Evolutionary conservation across 148 eudicot genomes (phyloP).

Genomic region (Fallopia convolvulus): DNA sequence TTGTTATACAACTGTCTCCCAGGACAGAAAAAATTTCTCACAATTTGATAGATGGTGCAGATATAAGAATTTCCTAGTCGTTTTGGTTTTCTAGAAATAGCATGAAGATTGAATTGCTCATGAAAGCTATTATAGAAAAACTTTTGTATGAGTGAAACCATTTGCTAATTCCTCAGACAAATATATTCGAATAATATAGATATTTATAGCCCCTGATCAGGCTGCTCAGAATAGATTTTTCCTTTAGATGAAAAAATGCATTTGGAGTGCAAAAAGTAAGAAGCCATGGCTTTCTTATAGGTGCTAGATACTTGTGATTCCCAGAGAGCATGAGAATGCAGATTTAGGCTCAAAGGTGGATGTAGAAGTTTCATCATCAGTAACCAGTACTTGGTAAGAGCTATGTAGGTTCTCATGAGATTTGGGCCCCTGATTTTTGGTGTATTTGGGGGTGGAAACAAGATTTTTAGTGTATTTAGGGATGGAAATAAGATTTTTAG

Average conservation of each 20-base stretch:
- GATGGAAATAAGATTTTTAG: not conserved
- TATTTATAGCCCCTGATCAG: not conserved
- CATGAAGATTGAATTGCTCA: not conserved
- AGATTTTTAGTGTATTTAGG: not conserved
- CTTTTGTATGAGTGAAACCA: not conserved
- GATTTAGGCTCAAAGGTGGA: not conserved
- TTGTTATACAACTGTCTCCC: not conserved
- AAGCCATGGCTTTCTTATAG: constrained; percentile 3
- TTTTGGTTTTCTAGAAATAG: not conserved
- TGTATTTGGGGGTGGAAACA: not conserved
- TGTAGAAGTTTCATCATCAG: not conserved
- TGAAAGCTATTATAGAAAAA: not conserved
- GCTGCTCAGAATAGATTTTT: not conserved
- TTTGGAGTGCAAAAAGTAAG: not conserved
- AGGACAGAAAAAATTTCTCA: not conserved
- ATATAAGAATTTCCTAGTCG: not conserved
- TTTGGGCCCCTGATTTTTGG: not conserved
- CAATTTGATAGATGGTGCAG: not conserved
- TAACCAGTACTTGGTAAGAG: not conserved
- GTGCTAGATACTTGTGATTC: not conserved
- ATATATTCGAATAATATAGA: not conserved
- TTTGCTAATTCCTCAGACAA: not conserved
- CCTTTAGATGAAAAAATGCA: not conserved
- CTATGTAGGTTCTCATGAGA: not conserved
- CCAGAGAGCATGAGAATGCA: not conserved